These are phyloP conservation scores for Blastobotrys illinoisensis DNA, from an alignment of 1,139 yeast genomes.

Conservation along the genomic window DNA sequence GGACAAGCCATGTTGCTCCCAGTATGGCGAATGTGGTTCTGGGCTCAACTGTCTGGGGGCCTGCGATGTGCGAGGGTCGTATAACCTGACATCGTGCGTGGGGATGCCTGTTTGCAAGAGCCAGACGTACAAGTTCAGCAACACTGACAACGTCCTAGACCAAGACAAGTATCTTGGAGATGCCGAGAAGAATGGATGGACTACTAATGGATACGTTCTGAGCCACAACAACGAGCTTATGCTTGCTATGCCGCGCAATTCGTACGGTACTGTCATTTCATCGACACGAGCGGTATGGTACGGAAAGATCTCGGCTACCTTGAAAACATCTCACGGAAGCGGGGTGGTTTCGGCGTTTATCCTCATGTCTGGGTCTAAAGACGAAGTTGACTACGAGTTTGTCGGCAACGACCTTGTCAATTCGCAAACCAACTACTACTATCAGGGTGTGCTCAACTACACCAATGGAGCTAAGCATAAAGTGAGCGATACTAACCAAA, in stretches of 20 bases:
- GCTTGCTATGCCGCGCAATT: constrained; percentile 70
- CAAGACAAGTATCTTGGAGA: constrained; percentile 63
- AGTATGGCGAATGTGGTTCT: constrained; percentile 78
- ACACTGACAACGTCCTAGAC: constrained; percentile 30
- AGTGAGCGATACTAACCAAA: constrained; percentile 47
- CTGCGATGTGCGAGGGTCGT: constrained; percentile 67
- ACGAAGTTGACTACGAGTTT: constrained; percentile 85
- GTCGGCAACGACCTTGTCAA: constrained; percentile 64
- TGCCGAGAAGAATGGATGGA: constrained; percentile 62
- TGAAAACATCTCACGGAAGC: constrained; percentile 66
- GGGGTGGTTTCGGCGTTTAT: constrained; percentile 90
- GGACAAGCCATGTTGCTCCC: constrained; percentile 73
- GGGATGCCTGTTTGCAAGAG: constrained; percentile 44
- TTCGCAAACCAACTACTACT: constrained; percentile 75
- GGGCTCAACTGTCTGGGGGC: constrained; percentile 80
- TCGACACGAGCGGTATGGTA: constrained; percentile 82
- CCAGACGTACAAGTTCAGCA: constrained; percentile 21
- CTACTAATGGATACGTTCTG: constrained; percentile 61
- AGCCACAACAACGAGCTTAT: constrained; percentile 50
- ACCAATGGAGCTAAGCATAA: constrained; percentile 48
- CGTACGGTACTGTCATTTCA: constrained; percentile 79
- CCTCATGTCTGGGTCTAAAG: constrained; percentile 76
- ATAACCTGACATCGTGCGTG: constrained; percentile 57
- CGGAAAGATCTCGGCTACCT: constrained; percentile 65
- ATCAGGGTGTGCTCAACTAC: constrained; percentile 66